These are phyloP conservation scores for Hypomyces rosellus DNA, from an alignment of 2,329 filamentous ascomycete genomes.

Conservation along the genomic window DNA sequence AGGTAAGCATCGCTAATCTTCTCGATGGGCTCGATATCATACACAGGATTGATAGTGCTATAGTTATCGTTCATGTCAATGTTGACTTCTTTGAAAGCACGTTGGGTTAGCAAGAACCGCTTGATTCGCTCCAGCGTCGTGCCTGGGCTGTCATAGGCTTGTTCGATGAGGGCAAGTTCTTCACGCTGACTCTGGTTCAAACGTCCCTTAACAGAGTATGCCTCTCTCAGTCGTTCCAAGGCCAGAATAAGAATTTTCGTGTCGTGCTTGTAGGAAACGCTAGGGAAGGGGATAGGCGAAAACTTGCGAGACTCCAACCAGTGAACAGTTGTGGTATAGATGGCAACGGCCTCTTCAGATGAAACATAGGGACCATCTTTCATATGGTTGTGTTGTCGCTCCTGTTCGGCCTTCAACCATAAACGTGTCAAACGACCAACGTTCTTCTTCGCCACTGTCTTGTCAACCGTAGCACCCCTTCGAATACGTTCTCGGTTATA, in stretches of 20 bases:
- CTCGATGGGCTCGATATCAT: conserved; percentile 97
- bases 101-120: conserved; percentile 90
- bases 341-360: conserved; percentile 95
- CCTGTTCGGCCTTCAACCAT: conserved; percentile 97
- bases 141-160: conserved; percentile 95
- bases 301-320: conserved; percentile 99
- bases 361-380: conserved; percentile 98
- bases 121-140: conserved; percentile 96
- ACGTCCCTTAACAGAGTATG: conserved; percentile 95
- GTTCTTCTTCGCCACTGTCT: conserved; percentile 99
- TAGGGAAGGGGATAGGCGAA: conserved; percentile 96
- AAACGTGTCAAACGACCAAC: conserved; percentile 87
- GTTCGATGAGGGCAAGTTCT: conserved; percentile 92
- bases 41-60: conserved; percentile 97
- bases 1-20: conserved; percentile 99
- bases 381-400: conserved; percentile 98
- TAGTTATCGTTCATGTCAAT: conserved; percentile 99
- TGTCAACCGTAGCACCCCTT: conserved; percentile 93
- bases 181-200: conserved; percentile 97
- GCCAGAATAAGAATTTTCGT: conserved; percentile 97
- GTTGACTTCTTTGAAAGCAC: conserved; percentile 98
- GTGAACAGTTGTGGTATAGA: conserved; percentile 97
- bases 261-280: conserved; percentile 98
- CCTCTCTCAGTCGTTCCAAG: conserved; percentile 84
- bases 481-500: conserved; percentile 98